Evolutionary conservation across 345 rosid genomes (phyloP).

Genomic region (Corchorus capsularis): DNA sequence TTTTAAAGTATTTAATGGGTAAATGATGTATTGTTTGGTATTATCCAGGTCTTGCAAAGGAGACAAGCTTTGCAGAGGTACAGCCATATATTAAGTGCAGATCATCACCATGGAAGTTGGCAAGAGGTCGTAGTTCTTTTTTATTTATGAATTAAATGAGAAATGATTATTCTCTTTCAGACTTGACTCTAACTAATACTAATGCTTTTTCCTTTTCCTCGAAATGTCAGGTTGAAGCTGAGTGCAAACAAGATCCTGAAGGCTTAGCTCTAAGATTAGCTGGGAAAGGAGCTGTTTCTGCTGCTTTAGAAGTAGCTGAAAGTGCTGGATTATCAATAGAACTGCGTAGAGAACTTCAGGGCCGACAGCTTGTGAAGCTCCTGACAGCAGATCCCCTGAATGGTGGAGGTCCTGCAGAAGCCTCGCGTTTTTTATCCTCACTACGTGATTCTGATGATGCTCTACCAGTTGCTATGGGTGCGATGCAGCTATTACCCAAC

Average conservation of each 20-base stretch:
- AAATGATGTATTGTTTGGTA: neutral
- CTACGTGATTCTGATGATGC: conserved; percentile 92
- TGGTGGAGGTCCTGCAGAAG: conserved; percentile 99
- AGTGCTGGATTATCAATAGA: conserved; percentile 86
- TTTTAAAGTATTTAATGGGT: conserved; percentile 2
- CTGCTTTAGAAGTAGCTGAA: conserved; percentile 97
- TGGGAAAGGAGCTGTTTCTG: conserved; percentile 96
- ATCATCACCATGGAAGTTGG: conserved; percentile 92
- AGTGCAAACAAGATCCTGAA: conserved; percentile 90
- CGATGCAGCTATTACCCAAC: conserved; percentile 94
- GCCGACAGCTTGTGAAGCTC: conserved; percentile 96
- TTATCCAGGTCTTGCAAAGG: conserved; percentile 66
- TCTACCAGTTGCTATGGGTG: conserved; percentile 94
- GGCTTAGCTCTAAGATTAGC: conserved; percentile 97
- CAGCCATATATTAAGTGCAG: conserved; percentile 84
- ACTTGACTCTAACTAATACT: conserved; percentile 9
- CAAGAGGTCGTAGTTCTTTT: conserved; percentile 72
- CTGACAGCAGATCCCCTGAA: conserved; percentile 93
- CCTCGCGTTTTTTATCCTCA: conserved; percentile 92
- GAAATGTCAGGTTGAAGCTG: conserved; percentile 76
- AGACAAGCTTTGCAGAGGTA: conserved; percentile 88
- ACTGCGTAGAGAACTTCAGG: conserved; percentile 91
- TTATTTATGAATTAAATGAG: conserved; percentile 17
- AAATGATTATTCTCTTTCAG: neutral
- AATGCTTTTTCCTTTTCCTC: conserved; percentile 24